Evolutionary conservation across 306 rosid genomes (phyloP).

Genomic region (Dryas alaskensis): DNA sequence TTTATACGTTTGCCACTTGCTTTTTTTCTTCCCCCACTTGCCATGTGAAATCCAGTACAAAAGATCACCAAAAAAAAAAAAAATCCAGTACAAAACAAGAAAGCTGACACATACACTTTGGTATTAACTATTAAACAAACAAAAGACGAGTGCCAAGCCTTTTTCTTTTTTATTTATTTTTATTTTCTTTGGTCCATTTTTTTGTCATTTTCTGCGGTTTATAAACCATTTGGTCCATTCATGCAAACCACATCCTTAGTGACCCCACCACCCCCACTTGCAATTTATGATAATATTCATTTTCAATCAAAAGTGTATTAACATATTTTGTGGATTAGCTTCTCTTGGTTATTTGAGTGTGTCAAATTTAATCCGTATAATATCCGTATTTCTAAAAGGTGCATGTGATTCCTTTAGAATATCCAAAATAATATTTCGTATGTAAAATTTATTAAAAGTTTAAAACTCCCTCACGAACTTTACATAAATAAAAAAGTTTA

Average conservation of each 20-base stretch:
- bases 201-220: background rate
- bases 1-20: background rate
- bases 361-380: no score
- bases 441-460: no score
- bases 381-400: no score
- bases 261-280: background rate
- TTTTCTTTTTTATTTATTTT: background rate
- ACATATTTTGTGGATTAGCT: no score
- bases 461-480: no score
- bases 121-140: background rate
- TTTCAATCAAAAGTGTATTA: background rate
- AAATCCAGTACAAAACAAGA: background rate
- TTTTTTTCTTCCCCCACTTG: background rate
- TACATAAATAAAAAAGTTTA: no score
- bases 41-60: background rate
- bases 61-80: background rate
- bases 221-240: background rate
- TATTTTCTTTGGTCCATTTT: background rate
- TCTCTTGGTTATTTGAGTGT: no score
- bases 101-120: background rate
- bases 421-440: no score
- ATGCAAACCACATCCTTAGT: background rate
- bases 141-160: background rate
- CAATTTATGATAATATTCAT: background rate
- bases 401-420: no score